phyloP scores from a whole-genome alignment of 2,329 filamentous ascomycete species.

The Metarhizium humberi region DNA sequence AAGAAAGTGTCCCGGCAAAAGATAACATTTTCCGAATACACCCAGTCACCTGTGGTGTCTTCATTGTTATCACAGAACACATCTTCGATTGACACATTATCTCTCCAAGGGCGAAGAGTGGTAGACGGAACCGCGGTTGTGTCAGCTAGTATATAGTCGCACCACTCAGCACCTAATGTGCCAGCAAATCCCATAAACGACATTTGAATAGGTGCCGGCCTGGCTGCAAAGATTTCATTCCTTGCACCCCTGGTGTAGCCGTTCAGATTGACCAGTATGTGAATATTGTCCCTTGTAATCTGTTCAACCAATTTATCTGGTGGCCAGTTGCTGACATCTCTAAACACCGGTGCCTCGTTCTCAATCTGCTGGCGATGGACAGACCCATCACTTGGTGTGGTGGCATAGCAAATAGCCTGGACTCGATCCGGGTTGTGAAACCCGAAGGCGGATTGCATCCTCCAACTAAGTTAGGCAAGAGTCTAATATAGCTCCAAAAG shows the following conservation, averaged over 20 bases:
- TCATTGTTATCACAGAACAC: conserved; percentile 57
- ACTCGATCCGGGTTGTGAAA: conserved; percentile 67
- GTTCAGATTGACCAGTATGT: conserved; percentile 95
- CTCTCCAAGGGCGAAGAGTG: conserved; percentile 71
- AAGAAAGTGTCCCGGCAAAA: conserved; percentile 95
- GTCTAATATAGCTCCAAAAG: not conserved
- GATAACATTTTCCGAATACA: conserved; percentile 95
- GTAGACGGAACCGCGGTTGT: conserved; percentile 73
- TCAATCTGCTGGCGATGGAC: conserved; percentile 89
- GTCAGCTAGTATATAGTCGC: conserved; percentile 91
- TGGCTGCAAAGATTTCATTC: conserved; percentile 93
- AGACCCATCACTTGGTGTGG: conserved; percentile 82
- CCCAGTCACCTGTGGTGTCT: conserved; percentile 67
- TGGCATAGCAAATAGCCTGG: conserved; percentile 91
- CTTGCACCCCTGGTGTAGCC: conserved; percentile 94
- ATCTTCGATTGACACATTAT: conserved; percentile 67
- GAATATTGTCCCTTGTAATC: conserved; percentile 79
- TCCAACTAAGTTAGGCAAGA: conserved; percentile 1
- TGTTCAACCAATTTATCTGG: conserved; percentile 77
- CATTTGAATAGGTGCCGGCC: conserved; percentile 95
- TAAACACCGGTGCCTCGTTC: conserved; percentile 80
- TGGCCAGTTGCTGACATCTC: conserved; percentile 80
- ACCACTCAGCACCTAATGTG: conserved; percentile 94
- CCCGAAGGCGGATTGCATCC: conserved; percentile 97
- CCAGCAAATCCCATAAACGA: conserved; percentile 99